Percentiles rank a stretch among this genome's conserved stretches.
These are phyloP conservation scores for Ceratobasidium sp. DNA, from an alignment of 1,284 basidiomycete genomes.

Conservation along the genomic window DNA sequence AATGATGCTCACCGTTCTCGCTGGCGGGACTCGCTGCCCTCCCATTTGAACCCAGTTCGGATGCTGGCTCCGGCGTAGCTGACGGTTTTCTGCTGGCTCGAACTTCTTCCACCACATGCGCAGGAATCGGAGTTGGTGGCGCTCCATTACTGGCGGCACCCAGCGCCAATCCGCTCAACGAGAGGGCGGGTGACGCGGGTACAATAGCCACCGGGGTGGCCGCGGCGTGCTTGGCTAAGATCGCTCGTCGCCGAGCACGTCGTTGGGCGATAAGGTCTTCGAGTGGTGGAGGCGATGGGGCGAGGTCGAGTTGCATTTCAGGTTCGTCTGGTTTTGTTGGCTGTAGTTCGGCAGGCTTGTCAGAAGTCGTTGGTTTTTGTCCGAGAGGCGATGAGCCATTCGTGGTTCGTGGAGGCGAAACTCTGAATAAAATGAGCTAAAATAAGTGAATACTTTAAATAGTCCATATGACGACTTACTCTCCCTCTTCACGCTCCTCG, in stretches of 20 bases:
- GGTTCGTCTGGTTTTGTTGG: conserved; percentile 52
- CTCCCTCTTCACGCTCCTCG: conserved; percentile 52
- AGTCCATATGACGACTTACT: too few relatives aligned
- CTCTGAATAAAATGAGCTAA: conserved; percentile 25
- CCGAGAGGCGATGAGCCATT: conserved; percentile 45
- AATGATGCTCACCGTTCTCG: conserved; percentile 31
- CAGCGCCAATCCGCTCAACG: conserved; percentile 8
- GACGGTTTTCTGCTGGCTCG: conserved; percentile 52
- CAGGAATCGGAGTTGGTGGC: conserved; percentile 73
- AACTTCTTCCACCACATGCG: conserved; percentile 65
- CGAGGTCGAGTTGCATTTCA: conserved; percentile 72
- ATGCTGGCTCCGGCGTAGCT: conserved; percentile 52
- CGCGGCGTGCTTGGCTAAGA: conserved; percentile 83
- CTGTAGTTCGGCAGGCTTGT: conserved; percentile 28
- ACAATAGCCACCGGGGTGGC: conserved; percentile 65
- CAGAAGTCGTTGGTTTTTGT: conserved; percentile 53
- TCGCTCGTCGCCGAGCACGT: conserved; percentile 84
- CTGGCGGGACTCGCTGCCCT: neutral
- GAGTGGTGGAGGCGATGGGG: conserved; percentile 54
- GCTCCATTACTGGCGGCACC: conserved; percentile 48
- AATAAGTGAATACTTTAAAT: too few relatives aligned
- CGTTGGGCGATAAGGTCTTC: conserved; percentile 74
- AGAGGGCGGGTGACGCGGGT: conserved; percentile 56
- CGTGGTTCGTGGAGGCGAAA: conserved; percentile 49
- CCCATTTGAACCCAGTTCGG: conserved; percentile 56